phyloP scores from a whole-genome alignment of 2,329 filamentous ascomycete species.

The Clonostachys rosea region DNA sequence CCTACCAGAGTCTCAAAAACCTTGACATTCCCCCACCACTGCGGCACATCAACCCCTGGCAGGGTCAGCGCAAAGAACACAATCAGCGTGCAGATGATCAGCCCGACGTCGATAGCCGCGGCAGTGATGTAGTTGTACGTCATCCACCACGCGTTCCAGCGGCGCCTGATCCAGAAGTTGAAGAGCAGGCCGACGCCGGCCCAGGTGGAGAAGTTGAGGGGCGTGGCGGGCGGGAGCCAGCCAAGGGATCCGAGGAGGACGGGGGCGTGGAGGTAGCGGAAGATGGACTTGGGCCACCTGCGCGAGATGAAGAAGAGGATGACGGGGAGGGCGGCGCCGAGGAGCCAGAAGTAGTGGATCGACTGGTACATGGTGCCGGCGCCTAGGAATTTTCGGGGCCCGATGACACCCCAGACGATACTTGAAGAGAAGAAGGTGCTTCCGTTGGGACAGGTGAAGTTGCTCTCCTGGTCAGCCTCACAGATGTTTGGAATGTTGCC shows the following conservation, averaged over 20 bases:
- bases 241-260: conserved; percentile 46
- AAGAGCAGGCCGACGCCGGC: conserved; percentile 50
- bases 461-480: conserved; percentile 35
- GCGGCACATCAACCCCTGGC: too few species aligned
- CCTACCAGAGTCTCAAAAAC: too few species aligned
- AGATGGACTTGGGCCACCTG: conserved; percentile 35
- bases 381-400: conserved; percentile 24
- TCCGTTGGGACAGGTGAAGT: conserved; percentile 51
- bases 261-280: conserved; percentile 46
- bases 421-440: conserved; percentile 57
- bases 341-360: conserved; percentile 51
- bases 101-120: too few species aligned
- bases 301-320: conserved; percentile 43
- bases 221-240: conserved; percentile 49
- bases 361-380: conserved; percentile 35
- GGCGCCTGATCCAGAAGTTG: conserved; percentile 45
- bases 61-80: too few species aligned
- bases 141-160: conserved; percentile 51
- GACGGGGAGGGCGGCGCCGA: conserved; percentile 41
- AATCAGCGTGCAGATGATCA: too few species aligned
- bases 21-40: too few species aligned
- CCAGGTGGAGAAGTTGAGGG: conserved; percentile 50
- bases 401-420: conserved; percentile 59
- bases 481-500: conserved; percentile 50
- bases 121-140: conserved; percentile 23